Evolutionary conservation across 164 flowering plant genomes (phyloP), one percentile per base, ranked within the genome.

Genomic region (Chimonanthus praecox): DNA sequence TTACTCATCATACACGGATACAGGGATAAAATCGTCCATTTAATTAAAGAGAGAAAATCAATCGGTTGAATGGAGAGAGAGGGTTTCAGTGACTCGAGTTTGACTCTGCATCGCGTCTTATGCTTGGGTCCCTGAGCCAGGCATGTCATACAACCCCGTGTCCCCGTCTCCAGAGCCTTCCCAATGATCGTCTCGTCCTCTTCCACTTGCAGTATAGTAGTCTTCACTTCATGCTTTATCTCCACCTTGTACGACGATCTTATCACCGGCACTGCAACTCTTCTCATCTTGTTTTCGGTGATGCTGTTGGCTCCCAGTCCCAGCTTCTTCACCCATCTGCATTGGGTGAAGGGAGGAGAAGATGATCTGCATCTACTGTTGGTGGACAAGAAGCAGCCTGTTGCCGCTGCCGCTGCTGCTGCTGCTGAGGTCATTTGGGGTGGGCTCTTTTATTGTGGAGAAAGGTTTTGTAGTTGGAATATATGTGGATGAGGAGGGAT

Each of bases 71-170:
- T 33, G 33, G 1, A 33, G 33, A 33, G 33, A 33, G 33, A 33
- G 33, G 33, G 33, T 33, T 33, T 33, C 33, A 33, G 33, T 33
- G 33, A 33, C 1, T 33, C 33, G 33, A 33, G 33, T 33, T 33
- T 33, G 33, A 33, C 33, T 33, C 33, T 33, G 33, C 33, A 33
- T 33, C 33, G 1, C 33, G 33, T 33, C 21, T 20, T 0, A 20
- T 20, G 21, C 21, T 20, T 20, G 21, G 21, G 21, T 20, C 33
- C 33, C 72, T 82, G 76, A 11, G 99, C 97, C 0, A 97, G 99
- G 78, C 99, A 95, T 5, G 99, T 95, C 97, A 94, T 94, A 86
- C 99, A 92, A 4, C 58, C 96, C 99, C 51, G 58, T 60, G 46
- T 93, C 58, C 96, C 99, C 51, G 58, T 60, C 47, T 93, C 98